phyloP scores from a whole-genome alignment of 2,329 filamentous ascomycete species.

The Alternaria triticimaculans region DNA sequence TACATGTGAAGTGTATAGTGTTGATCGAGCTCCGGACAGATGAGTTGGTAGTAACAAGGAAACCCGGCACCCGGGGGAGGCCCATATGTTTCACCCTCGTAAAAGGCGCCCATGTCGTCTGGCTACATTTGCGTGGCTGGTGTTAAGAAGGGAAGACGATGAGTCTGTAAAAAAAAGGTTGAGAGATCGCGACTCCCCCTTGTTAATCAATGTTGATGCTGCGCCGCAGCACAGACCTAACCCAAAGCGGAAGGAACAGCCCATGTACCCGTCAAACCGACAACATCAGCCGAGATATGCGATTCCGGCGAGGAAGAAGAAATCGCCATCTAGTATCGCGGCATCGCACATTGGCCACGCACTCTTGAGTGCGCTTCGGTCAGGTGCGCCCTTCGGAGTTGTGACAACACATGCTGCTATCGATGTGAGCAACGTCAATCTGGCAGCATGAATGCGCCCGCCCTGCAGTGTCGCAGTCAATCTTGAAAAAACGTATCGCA shows the following conservation, averaged over 20 bases:
- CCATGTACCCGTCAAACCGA: background rate
- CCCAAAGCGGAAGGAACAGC: background rate
- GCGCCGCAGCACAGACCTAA: background rate
- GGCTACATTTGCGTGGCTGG: background rate
- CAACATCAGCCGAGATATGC: background rate
- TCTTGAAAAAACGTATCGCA: accelerated
- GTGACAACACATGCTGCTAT: background rate
- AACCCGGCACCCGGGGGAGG: background rate
- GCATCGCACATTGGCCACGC: background rate
- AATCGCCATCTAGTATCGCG: background rate
- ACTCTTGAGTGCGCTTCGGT: background rate
- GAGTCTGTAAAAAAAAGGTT: too few relatives aligned
- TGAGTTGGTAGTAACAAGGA: background rate
- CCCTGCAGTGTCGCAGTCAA: background rate
- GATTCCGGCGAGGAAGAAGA: background rate
- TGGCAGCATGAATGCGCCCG: background rate
- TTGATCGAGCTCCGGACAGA: background rate
- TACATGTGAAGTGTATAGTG: background rate
- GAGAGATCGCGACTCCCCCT: background rate
- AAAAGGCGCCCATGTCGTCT: too few relatives aligned
- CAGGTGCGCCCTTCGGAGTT: background rate
- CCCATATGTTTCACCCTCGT: background rate
- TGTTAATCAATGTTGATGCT: background rate
- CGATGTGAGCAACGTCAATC: background rate
- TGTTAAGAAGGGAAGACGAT: background rate